phyloP scores from a whole-genome alignment of 345 rosid species.

The Rhizophora mangle region DNA sequence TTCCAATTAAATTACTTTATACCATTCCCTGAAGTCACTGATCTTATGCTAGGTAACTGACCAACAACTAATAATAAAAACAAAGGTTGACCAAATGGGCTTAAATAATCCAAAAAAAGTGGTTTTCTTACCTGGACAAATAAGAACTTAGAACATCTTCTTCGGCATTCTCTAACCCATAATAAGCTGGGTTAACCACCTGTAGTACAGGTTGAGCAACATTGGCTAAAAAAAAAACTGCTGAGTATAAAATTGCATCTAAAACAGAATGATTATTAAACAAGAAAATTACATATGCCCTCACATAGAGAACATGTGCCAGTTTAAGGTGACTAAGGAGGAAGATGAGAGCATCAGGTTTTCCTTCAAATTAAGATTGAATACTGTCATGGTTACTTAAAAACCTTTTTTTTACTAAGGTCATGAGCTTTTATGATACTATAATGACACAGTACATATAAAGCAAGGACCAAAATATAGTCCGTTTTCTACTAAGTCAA shows the following conservation, averaged over 20 bases:
- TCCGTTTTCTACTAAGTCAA: too few species aligned
- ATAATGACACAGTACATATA: too few species aligned
- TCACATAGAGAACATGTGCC: too few species aligned
- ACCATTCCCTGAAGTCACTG: neutral
- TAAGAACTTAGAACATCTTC: constrained; percentile 70
- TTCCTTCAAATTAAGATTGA: too few species aligned
- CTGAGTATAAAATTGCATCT: neutral
- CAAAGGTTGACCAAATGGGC: neutral
- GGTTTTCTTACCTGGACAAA: constrained; percentile 62
- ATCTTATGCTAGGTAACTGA: neutral
- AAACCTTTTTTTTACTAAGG: too few species aligned
- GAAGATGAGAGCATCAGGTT: too few species aligned
- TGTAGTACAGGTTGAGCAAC: constrained; percentile 23
- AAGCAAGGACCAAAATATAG: too few species aligned
- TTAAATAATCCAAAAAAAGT: neutral
- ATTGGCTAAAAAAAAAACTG: neutral
- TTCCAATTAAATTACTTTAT: neutral
- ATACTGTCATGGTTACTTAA: too few species aligned
- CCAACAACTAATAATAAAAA: neutral
- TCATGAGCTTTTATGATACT: too few species aligned
- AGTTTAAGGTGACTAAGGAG: too few species aligned
- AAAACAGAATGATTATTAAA: neutral
- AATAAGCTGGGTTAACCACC: constrained; percentile 97
- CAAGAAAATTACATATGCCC: neutral
- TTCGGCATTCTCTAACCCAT: constrained; percentile 73